These are phyloP conservation scores for Stagonosporopsis tanaceti DNA, from an alignment of 2,329 filamentous ascomycete genomes.

Conservation along the genomic window DNA sequence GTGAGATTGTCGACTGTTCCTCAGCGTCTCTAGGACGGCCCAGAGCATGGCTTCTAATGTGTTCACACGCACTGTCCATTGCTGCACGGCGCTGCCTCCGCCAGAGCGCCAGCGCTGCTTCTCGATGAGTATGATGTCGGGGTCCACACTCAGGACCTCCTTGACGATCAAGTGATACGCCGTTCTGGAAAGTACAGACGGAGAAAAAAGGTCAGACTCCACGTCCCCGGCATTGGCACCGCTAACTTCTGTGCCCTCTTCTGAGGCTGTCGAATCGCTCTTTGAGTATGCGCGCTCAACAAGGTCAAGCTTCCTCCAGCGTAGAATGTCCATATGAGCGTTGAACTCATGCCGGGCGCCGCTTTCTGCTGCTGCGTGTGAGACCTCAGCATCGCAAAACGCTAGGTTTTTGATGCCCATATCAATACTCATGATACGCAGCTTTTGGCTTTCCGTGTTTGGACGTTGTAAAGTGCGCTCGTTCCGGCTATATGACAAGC, in stretches of 20 bases:
- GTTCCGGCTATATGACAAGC: neutral
- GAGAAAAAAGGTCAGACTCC: slow-evolving; percentile 58
- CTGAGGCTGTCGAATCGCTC: neutral
- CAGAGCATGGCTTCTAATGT: slow-evolving; percentile 84
- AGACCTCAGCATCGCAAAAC: slow-evolving; percentile 67
- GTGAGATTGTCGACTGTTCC: neutral
- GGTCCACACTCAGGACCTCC: slow-evolving; percentile 61
- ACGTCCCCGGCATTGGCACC: slow-evolving; percentile 3
- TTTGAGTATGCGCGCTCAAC: neutral
- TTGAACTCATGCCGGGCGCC: neutral
- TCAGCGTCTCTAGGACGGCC: slow-evolving; percentile 58
- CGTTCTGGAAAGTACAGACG: slow-evolving; percentile 60
- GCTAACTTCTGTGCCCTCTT: neutral
- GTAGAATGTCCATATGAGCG: slow-evolving; percentile 35
- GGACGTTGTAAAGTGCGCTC: slow-evolving; percentile 31
- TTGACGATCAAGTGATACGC: slow-evolving; percentile 64
- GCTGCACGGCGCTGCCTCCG: slow-evolving; percentile 71
- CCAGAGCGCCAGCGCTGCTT: slow-evolving; percentile 70
- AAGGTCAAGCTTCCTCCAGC: slow-evolving; percentile 46
- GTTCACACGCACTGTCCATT: slow-evolving; percentile 86
- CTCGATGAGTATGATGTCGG: slow-evolving; percentile 76
- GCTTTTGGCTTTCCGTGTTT: neutral
- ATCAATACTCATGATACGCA: slow-evolving; percentile 76
- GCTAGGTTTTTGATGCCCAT: slow-evolving; percentile 86
- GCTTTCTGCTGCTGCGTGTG: neutral